Conservation (phyloP, 768 basidiomycete genomes). For the Xerocomellus intermedius region DNA sequence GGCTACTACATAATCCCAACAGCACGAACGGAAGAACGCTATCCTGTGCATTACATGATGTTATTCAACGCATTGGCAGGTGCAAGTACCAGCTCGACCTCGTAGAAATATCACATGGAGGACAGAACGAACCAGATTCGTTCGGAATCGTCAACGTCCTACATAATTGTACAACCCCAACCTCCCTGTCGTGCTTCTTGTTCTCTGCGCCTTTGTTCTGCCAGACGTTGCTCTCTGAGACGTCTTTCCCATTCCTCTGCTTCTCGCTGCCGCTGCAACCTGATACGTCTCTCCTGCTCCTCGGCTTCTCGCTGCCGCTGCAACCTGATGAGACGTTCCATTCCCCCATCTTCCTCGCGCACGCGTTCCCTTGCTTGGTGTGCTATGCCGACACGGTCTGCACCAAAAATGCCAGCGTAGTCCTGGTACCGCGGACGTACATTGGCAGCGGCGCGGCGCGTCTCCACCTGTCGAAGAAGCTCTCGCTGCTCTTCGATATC, state of each 20-base stretch:
- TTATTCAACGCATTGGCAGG: too few relatives aligned
- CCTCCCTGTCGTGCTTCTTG: slow-evolving; percentile 3
- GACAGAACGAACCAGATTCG: too few relatives aligned
- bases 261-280: background rate
- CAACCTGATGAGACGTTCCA: background rate
- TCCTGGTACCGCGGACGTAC: too few relatives aligned
- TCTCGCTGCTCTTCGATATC: slow-evolving; percentile 23
- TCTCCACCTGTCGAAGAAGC: slow-evolving; percentile 14
- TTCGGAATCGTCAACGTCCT: background rate
- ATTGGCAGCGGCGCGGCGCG: too few relatives aligned
- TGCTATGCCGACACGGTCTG: too few relatives aligned
- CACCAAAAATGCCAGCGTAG: background rate
- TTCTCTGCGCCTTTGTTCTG: slow-evolving; percentile 7
- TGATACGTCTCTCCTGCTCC: slow-evolving; percentile 4
- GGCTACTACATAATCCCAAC: too few relatives aligned
- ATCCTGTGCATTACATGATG: too few relatives aligned
- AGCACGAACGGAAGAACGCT: too few relatives aligned
- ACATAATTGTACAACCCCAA: slow-evolving; percentile 31
- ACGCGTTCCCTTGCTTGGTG: background rate
- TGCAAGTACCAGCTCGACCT: too few relatives aligned
- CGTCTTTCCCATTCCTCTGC: background rate
- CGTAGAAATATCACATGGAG: background rate
- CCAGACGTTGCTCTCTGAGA: background rate
- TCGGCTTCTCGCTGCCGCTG: slow-evolving; percentile 3
- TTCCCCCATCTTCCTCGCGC: slow-evolving; percentile 1